Base-by-base conservation (phyloP, 2,329 filamentous ascomycete species). In the Myriosclerotinia scirpicola region DNA sequence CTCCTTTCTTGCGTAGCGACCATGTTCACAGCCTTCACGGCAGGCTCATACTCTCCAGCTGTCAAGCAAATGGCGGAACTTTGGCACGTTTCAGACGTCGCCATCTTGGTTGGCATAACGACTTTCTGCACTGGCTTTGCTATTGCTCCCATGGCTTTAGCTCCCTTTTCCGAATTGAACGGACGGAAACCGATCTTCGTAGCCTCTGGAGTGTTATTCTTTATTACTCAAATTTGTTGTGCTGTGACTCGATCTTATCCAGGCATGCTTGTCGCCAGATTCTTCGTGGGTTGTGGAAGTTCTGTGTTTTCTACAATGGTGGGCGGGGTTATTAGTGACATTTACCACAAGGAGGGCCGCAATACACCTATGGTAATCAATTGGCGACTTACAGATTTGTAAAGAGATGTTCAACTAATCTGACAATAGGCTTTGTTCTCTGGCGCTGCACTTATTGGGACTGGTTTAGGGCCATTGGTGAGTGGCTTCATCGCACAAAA, bases 251-350 rank as follows among this genome's bases (percentile, higher is more conserved):
- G 82, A 0, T 85, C 85, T 2, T 86, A 91, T 69, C 85, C 85
- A 0, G 92, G 90, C 3, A 90, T 97, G 84, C 77, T 96, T 0
- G 78, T 93, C 2, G 85, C 88, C 0, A 85, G 93, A 0, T 90
- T 97, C 75, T 82, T 95, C 56, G 84, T 87, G 12, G 93, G 93
- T 1, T 86, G 87, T n/a, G 91, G 90, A 8, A 89, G 86, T 7
- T 92, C 88, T 59, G 87, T 83, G 0, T 96, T 96, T 75, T 92
- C 90, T 54, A 95, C 92, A 30, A 93, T 97, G 84, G 90, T 96
- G 0, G 93, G 93, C n/a, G 93, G 93, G 4, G 90, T 97, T 5
- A 89, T 97, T 52, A 90, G 90, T 61, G 93, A 97, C 74, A 85
- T 97, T 67, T 97, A 93, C 79, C 85, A 89, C 58, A 87, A 91